Conservation (phyloP, 768 basidiomycete genomes). For the Agrocybe pediades region DNA sequence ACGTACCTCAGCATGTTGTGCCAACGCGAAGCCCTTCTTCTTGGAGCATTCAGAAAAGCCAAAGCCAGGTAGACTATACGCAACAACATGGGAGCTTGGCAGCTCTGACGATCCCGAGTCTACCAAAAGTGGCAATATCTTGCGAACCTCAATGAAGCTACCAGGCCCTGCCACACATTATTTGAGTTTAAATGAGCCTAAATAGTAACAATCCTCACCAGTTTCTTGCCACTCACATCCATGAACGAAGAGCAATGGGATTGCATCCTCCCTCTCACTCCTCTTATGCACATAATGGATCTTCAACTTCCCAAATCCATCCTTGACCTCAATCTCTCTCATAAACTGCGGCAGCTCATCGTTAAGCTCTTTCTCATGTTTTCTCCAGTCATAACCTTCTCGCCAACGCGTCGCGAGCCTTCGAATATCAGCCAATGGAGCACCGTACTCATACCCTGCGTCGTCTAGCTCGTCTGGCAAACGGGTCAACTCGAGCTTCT, state of each 20-base stretch:
- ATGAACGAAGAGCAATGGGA: conserved; percentile 62
- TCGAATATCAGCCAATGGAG: conserved; percentile 48
- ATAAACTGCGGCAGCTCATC: conserved; percentile 57
- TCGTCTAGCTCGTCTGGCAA: conserved; percentile 62
- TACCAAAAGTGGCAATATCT: conserved; percentile 55
- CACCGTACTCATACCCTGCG: conserved; percentile 58
- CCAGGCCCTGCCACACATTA: conserved; percentile 53
- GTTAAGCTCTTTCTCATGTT: conserved; percentile 51
- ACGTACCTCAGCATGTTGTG: conserved; percentile 55
- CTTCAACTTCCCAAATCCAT: conserved; percentile 40
- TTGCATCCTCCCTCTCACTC: conserved; percentile 44
- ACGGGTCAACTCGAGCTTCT: conserved; percentile 48
- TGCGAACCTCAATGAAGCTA: conserved; percentile 55
- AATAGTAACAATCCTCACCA: too few species aligned
- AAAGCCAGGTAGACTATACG: conserved; percentile 57
- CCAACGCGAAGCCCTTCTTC: conserved; percentile 47
- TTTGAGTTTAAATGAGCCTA: too few species aligned
- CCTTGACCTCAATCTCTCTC: conserved; percentile 49
- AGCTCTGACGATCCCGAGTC: conserved; percentile 37
- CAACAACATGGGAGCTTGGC: conserved; percentile 67
- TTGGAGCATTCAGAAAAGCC: conserved; percentile 61
- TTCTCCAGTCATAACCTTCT: conserved; percentile 57
- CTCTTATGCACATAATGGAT: conserved; percentile 63
- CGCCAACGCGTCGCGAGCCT: conserved; percentile 53
- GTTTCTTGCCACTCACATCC: conserved; percentile 54